phyloP scores from a whole-genome alignment of 2,329 filamentous ascomycete genomes.

The Pseudocercospora eumusae region DNA sequence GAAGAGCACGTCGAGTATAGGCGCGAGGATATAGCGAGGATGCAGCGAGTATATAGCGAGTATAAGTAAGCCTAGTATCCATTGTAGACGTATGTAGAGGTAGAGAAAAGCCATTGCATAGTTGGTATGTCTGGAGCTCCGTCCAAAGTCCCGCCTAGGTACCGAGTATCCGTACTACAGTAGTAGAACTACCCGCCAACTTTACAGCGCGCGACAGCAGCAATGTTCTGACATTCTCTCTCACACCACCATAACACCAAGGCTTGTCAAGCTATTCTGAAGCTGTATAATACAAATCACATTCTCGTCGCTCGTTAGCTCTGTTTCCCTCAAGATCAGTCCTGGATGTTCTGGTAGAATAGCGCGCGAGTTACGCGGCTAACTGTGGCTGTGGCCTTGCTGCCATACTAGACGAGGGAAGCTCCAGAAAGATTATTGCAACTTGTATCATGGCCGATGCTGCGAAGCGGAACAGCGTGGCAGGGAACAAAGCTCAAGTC shows the following conservation, averaged over 20 bases:
- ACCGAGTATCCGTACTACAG: too few relatives aligned
- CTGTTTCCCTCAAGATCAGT: neutral
- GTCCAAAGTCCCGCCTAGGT: too few relatives aligned
- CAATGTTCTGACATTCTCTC: neutral
- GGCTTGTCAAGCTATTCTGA: neutral
- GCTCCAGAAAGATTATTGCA: neutral
- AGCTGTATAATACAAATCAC: neutral
- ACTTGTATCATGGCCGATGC: constrained; percentile 55
- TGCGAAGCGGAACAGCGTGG: constrained; percentile 57
- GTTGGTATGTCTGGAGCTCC: too few relatives aligned
- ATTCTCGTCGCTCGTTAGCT: constrained; percentile 5
- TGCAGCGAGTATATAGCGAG: too few relatives aligned
- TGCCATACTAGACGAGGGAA: neutral
- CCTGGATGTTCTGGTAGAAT: constrained; percentile 2
- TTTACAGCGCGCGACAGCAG: neutral
- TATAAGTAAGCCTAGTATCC: too few relatives aligned
- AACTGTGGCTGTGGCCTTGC: neutral
- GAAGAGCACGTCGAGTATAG: too few relatives aligned
- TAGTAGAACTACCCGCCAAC: neutral
- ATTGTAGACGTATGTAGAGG: too few relatives aligned
- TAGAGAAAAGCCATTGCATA: too few relatives aligned
- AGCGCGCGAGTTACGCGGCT: neutral
- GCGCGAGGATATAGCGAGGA: too few relatives aligned
- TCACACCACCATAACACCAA: neutral
- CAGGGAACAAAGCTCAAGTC: constrained; percentile 48